Evolutionary conservation across 306 rosid species (phyloP).

Genomic region (Cucurbita maxima): DNA sequence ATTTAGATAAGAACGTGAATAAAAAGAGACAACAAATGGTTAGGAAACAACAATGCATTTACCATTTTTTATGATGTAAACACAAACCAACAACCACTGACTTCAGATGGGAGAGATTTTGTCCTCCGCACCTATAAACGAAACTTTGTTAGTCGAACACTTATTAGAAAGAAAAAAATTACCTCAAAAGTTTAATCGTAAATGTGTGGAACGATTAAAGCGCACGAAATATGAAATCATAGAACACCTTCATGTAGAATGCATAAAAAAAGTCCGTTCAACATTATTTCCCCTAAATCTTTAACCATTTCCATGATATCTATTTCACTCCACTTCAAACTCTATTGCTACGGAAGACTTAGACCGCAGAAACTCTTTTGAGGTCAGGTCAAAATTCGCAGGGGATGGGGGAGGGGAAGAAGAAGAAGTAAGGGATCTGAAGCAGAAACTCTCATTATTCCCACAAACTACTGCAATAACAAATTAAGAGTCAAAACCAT

Average conservation of each 20-base stretch:
- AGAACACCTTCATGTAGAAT: background rate
- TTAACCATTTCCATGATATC: background rate
- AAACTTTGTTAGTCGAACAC: background rate
- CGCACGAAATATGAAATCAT: background rate
- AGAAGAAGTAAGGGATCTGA: background rate
- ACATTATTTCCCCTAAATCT: background rate
- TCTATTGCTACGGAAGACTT: background rate
- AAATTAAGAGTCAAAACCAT: background rate
- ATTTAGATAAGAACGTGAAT: background rate
- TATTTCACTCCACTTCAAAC: background rate
- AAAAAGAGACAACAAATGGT: background rate
- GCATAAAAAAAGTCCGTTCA: background rate
- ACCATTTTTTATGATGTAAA: conserved; percentile 2
- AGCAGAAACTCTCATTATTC: background rate
- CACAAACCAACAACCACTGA: background rate
- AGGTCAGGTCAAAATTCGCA: background rate
- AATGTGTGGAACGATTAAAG: background rate
- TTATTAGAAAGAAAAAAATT: background rate
- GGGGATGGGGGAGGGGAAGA: too few species aligned
- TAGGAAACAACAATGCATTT: background rate
- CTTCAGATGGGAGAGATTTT: background rate
- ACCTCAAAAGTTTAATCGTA: background rate
- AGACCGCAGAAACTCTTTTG: background rate
- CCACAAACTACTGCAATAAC: background rate
- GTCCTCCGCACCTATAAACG: background rate